phyloP scores from a whole-genome alignment of 176 grass and related monocot genomes.

The Alloteropsis semialata region DNA sequence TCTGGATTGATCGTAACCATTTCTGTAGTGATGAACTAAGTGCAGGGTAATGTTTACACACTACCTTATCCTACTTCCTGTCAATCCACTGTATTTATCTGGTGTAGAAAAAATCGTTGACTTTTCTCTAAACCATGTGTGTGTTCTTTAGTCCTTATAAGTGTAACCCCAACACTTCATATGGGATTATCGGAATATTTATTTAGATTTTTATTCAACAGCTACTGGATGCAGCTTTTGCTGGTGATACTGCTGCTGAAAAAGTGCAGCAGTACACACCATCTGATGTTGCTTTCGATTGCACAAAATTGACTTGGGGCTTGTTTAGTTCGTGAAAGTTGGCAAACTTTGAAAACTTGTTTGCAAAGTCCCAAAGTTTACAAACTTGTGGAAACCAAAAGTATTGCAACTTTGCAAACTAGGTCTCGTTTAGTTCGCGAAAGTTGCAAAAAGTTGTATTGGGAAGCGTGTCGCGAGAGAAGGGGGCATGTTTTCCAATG shows the following conservation, averaged over 20 bases:
- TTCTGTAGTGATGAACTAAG: background rate
- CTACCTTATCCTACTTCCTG: background rate
- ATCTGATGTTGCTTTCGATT: background rate
- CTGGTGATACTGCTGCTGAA: background rate
- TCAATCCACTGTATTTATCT: background rate
- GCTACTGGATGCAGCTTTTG: background rate
- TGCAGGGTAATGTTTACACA: background rate
- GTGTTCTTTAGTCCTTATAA: background rate
- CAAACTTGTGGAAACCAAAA: too few relatives aligned
- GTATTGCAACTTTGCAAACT: too few relatives aligned
- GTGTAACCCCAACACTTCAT: background rate
- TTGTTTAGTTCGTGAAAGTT: too few relatives aligned
- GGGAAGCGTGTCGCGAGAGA: too few relatives aligned
- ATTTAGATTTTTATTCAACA: background rate
- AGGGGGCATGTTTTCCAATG: too few relatives aligned
- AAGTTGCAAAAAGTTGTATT: too few relatives aligned
- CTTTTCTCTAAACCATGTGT: background rate
- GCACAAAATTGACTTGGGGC: background rate
- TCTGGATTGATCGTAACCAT: background rate
- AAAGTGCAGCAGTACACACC: background rate
- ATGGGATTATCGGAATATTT: background rate
- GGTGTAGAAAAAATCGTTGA: background rate
- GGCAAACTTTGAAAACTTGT: too few relatives aligned
- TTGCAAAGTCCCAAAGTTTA: too few relatives aligned
- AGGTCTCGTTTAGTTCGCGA: too few relatives aligned